Conservation (phyloP, 352 stramenopile genomes). For the Phytophthora capsici region DNA sequence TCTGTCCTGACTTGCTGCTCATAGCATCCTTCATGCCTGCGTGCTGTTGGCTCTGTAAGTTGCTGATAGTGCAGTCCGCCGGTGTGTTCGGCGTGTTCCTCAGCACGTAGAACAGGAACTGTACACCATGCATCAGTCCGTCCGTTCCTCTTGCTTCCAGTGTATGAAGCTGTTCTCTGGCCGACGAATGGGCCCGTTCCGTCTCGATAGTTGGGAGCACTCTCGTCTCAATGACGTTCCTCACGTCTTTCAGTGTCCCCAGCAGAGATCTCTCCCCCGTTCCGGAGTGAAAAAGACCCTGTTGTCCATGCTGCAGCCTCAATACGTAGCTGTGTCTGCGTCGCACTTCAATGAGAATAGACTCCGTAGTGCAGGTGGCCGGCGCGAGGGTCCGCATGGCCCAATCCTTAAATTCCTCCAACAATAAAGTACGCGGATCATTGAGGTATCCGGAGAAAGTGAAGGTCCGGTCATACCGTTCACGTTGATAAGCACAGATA, state of each 20-base stretch:
- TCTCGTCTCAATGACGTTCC: slow-evolving; percentile 78
- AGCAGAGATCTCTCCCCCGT: slow-evolving; percentile 78
- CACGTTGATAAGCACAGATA: slow-evolving; percentile 85
- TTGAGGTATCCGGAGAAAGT: slow-evolving; percentile 84
- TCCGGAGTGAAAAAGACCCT: slow-evolving; percentile 82
- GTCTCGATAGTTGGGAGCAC: slow-evolving; percentile 84
- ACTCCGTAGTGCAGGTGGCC: slow-evolving; percentile 79
- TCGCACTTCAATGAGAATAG: slow-evolving; percentile 77
- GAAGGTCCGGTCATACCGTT: slow-evolving; percentile 80
- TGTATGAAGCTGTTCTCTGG: slow-evolving; percentile 80
- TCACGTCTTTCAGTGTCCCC: slow-evolving; percentile 83
- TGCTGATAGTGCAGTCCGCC: slow-evolving; percentile 85
- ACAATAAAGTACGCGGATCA: slow-evolving; percentile 78
- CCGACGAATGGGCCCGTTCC: slow-evolving; percentile 81
- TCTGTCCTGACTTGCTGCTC: slow-evolving; percentile 84
- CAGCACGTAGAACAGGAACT: slow-evolving; percentile 89
- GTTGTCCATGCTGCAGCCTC: slow-evolving; percentile 79
- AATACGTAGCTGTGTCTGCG: slow-evolving; percentile 80
- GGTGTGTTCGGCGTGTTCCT: slow-evolving; percentile 86
- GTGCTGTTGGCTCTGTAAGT: slow-evolving; percentile 82
- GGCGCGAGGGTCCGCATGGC: slow-evolving; percentile 79
- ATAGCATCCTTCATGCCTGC: slow-evolving; percentile 88
- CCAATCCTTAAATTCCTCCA: slow-evolving; percentile 90
- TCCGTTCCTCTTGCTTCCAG: slow-evolving; percentile 80
- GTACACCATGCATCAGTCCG: slow-evolving; percentile 85